phyloP scores from a whole-genome alignment of 257 asterid species.

The Marsdenia floribunda region DNA sequence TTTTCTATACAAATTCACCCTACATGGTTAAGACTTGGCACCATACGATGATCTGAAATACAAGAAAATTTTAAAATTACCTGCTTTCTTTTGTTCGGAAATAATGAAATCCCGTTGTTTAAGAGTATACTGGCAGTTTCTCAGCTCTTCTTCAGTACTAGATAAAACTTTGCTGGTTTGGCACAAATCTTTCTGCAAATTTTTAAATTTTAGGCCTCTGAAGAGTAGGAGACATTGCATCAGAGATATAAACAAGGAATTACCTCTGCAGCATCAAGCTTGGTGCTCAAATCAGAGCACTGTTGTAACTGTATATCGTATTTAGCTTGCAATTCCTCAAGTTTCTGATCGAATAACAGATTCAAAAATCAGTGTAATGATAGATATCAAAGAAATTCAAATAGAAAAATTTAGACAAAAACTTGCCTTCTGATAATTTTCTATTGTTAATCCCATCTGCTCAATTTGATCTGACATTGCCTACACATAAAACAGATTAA shows the following conservation, averaged over 20 bases:
- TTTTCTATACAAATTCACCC: constrained; percentile 42
- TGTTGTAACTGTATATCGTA: constrained; percentile 50
- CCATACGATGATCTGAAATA: not conserved
- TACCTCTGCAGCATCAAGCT: constrained; percentile 61
- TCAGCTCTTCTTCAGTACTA: constrained; percentile 56
- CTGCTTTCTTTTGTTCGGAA: constrained; percentile 77
- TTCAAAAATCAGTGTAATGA: not conserved
- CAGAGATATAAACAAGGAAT: not conserved
- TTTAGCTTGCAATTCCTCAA: constrained; percentile 54
- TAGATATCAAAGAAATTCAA: constrained; percentile 3
- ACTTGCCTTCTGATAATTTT: constrained; percentile 61
- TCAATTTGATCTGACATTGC: constrained; percentile 92
- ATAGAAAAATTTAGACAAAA: not conserved
- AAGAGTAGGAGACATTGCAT: not conserved
- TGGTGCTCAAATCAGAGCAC: constrained; percentile 52
- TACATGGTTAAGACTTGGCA: constrained; percentile 16
- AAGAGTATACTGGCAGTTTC: constrained; percentile 48
- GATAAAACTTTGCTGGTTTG: constrained; percentile 48
- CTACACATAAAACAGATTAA: constrained; percentile 23
- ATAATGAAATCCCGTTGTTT: constrained; percentile 72
- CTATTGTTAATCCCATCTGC: constrained; percentile 65
- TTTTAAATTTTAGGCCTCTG: constrained; percentile 22
- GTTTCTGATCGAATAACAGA: constrained; percentile 37
- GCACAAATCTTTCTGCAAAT: constrained; percentile 55
- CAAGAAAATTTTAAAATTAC: constrained; percentile 22